A percentile compares a stretch with the other conserved stretches of the same genome.
These are phyloP conservation scores for Avena atlantica DNA, from an alignment of 176 grass and related monocot genomes.

Conservation along the genomic window DNA sequence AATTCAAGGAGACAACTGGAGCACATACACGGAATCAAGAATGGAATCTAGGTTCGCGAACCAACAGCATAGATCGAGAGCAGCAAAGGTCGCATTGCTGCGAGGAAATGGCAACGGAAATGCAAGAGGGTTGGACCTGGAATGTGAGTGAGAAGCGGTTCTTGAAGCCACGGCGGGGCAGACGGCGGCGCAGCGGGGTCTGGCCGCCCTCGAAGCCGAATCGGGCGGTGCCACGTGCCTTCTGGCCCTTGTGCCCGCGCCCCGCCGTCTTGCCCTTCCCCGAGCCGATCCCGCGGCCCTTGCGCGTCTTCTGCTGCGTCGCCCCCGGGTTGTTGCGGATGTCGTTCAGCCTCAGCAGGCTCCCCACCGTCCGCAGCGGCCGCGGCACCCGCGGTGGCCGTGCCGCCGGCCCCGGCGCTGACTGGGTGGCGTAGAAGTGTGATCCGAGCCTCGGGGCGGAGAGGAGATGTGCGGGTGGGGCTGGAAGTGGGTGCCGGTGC, in stretches of 20 bases:
- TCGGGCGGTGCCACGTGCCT: constrained; percentile 81
- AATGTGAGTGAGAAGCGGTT: constrained; percentile 87
- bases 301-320: constrained; percentile 85
- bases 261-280: constrained; percentile 95
- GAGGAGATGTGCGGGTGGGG: not conserved
- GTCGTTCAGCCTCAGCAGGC: constrained; percentile 78
- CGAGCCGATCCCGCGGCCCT: constrained; percentile 90
- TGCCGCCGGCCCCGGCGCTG: constrained; percentile 13
- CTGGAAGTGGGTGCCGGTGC: not conserved
- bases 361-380: constrained; percentile 45
- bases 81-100: too few relatives aligned
- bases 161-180: constrained; percentile 80
- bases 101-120: not conserved
- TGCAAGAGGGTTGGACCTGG: constrained; percentile 52
- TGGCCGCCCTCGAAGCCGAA: constrained; percentile 93
- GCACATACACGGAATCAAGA: not conserved
- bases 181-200: constrained; percentile 73
- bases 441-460: too few relatives aligned
- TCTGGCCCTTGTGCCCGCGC: constrained; percentile 94
- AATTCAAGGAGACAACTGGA: not conserved
- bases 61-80: too few relatives aligned
- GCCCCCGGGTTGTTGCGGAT: constrained; percentile 78
- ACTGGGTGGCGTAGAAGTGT: constrained; percentile 30
- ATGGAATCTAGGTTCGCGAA: too few relatives aligned
- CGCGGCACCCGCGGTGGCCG: not conserved